Evolutionary conservation across 2,329 filamentous ascomycete species (phyloP).

Genomic region (Biscogniauxia mediterranea): DNA sequence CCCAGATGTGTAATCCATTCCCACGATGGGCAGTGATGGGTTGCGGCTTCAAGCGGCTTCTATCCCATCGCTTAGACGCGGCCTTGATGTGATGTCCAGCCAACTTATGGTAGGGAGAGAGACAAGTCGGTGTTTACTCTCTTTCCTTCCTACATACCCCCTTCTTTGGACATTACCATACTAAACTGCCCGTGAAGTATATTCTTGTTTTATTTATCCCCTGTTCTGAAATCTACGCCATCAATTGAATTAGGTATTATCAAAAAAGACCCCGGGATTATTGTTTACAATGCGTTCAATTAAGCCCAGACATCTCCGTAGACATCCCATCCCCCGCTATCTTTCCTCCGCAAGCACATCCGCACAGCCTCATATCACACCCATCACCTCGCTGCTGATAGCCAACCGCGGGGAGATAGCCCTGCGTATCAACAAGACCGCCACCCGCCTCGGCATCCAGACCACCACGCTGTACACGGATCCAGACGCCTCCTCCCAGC

Average conservation of each 20-base stretch:
- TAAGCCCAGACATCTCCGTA: slow-evolving; percentile 48
- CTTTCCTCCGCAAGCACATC: slow-evolving; percentile 33
- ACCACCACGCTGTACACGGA: slow-evolving; percentile 96
- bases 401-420: slow-evolving; percentile 98
- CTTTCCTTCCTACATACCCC: no score
- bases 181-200: no score
- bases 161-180: no score
- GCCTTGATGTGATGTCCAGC: slow-evolving; percentile 15
- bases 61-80: slow-evolving; percentile 19
- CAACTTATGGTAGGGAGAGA: no score
- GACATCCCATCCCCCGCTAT: slow-evolving; percentile 43
- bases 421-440: slow-evolving; percentile 86
- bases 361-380: slow-evolving; percentile 39
- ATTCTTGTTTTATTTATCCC: no score
- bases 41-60: slow-evolving; percentile 18
- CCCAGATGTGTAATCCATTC: background rate
- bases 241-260: background rate
- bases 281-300: slow-evolving; percentile 52
- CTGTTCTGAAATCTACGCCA: background rate
- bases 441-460: slow-evolving; percentile 81
- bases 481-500: slow-evolving; percentile 82
- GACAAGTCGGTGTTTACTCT: no score
- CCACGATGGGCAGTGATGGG: no score
- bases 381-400: slow-evolving; percentile 81
- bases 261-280: background rate